Conservation (phyloP, 2,329 filamentous ascomycete genomes). For the Cryphonectria nitschkei region DNA sequence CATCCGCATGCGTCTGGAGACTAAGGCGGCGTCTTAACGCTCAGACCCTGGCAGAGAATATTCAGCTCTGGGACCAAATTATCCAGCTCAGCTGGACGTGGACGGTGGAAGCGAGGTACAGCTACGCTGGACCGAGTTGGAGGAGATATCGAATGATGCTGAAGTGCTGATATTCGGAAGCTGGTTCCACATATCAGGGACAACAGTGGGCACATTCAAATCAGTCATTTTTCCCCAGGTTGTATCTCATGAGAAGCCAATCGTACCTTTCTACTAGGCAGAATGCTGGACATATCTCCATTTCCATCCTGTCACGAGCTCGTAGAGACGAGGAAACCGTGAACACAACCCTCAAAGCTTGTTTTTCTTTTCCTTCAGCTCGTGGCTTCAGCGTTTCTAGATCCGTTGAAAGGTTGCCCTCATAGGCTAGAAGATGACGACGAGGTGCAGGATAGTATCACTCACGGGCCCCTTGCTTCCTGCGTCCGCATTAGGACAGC, state of each 20-base stretch:
- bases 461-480: not conserved
- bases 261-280: not conserved
- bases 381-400: not conserved
- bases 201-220: not conserved
- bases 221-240: too few relatives aligned
- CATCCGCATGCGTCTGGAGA: not conserved
- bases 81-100: not conserved
- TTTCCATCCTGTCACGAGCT: not conserved
- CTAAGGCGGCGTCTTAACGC: not conserved
- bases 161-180: too few relatives aligned
- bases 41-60: not conserved
- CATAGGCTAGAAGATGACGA: not conserved
- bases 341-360: not conserved
- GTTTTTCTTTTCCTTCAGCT: not conserved
- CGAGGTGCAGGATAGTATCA: not conserved
- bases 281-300: not conserved
- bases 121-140: not conserved
- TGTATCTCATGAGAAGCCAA: too few relatives aligned
- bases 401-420: not conserved
- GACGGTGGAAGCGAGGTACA: too few relatives aligned
- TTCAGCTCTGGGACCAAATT: not conserved
- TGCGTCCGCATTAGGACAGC: not conserved
- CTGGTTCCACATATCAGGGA: too few relatives aligned
- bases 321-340: not conserved
- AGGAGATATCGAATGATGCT: too few relatives aligned